A percentile compares a stretch with the other conserved stretches of the same genome.
phyloP scores from a whole-genome alignment of 2,329 filamentous ascomycete species.

The Pestalotiopsis sp. region DNA sequence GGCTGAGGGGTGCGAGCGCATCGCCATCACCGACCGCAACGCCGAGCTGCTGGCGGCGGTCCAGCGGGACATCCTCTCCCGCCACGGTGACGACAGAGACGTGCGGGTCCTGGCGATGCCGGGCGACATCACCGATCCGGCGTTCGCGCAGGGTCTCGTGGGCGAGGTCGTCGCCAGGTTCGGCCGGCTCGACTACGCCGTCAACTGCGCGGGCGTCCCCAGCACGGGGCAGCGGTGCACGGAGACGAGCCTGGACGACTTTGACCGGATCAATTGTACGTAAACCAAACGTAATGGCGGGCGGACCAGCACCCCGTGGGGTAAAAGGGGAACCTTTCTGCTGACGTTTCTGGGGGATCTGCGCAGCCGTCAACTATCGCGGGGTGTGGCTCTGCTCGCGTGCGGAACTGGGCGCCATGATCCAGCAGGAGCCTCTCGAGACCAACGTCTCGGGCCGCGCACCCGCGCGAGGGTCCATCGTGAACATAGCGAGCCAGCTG shows the following conservation, averaged over 20 bases:
- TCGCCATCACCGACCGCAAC: constrained; percentile 60
- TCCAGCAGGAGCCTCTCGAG: constrained; percentile 43
- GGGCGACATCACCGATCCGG: constrained; percentile 52
- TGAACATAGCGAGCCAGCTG: constrained; percentile 56
- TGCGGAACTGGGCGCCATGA: constrained; percentile 47
- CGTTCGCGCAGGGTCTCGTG: constrained; percentile 43
- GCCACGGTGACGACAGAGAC: constrained; percentile 35
- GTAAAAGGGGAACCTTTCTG: neutral
- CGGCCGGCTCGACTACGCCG: constrained; percentile 56
- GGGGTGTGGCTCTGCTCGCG: constrained; percentile 51
- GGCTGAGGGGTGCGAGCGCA: constrained; percentile 47
- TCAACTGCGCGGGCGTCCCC: constrained; percentile 58
- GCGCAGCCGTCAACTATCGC: constrained; percentile 51
- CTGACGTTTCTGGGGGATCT: neutral
- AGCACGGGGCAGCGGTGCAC: constrained; percentile 44
- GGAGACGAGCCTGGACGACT: constrained; percentile 48
- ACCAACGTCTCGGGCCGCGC: constrained; percentile 40
- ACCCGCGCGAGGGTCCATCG: constrained; percentile 43
- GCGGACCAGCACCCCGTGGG: neutral
- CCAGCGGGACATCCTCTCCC: constrained; percentile 31
- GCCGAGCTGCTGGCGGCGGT: constrained; percentile 39
- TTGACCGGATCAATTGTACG: constrained; percentile 52
- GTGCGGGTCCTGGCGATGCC: constrained; percentile 30
- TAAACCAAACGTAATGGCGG: neutral
- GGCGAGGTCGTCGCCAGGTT: constrained; percentile 37